Conservation (phyloP, 2,329 filamentous ascomycete genomes). For the Xylaria sp. region DNA sequence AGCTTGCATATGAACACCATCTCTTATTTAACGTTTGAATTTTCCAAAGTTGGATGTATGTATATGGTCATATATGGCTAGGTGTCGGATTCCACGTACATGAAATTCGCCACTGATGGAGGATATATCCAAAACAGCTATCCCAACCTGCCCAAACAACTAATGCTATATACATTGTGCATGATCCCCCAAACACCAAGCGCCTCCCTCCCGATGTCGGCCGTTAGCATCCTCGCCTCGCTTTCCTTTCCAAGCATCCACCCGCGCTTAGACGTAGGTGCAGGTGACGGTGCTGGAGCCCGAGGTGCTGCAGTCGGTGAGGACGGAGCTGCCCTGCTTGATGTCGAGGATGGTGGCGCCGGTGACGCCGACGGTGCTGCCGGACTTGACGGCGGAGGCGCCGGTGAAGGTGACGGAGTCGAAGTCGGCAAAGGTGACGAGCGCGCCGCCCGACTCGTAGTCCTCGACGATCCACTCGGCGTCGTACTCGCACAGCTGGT, state of each 20-base stretch:
- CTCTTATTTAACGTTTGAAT: too few relatives aligned
- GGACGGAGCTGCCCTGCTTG: conserved; percentile 54
- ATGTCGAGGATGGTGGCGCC: conserved; percentile 60
- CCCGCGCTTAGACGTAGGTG: conserved; percentile 38
- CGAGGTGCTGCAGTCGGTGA: conserved; percentile 50
- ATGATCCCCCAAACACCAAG: background rate
- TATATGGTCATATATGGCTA: background rate
- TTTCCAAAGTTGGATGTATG: background rate
- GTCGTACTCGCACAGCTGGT: conserved; percentile 64
- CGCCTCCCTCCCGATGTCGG: too few relatives aligned
- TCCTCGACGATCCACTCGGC: conserved; percentile 74
- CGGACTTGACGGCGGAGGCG: conserved; percentile 53
- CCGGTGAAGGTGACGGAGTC: conserved; percentile 57
- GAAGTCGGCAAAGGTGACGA: conserved; percentile 61
- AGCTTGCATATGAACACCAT: too few relatives aligned
- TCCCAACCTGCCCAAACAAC: background rate
- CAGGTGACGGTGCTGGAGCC: conserved; percentile 47
- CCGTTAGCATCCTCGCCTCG: too few relatives aligned
- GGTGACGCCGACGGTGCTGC: conserved; percentile 53
- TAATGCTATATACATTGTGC: background rate
- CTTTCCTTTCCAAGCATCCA: background rate
- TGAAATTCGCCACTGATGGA: background rate
- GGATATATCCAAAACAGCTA: background rate
- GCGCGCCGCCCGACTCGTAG: conserved; percentile 54
- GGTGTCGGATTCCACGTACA: background rate